Evolutionary conservation across 768 basidiomycete species (phyloP).

Genomic region (Phlebiopsis gigantea): DNA sequence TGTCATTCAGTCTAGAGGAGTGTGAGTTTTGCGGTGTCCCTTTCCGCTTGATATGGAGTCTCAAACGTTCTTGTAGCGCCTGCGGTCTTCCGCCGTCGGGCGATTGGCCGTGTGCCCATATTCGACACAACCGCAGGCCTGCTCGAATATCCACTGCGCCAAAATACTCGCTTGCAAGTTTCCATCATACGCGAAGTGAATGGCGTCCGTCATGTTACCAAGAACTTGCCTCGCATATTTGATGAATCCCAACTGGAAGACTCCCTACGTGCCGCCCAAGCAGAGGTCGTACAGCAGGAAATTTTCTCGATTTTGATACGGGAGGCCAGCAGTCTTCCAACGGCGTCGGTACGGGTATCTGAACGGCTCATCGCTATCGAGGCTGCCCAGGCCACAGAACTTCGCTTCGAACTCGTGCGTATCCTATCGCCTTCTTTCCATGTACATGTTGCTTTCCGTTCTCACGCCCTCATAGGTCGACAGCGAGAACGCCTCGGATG

Average conservation of each 20-base stretch:
- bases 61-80: conserved; percentile 44
- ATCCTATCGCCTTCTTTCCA: background rate
- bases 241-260: conserved; percentile 41
- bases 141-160: conserved; percentile 62
- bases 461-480: conserved; percentile 22
- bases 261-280: conserved; percentile 54
- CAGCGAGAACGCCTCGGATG: conserved; percentile 13
- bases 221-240: conserved; percentile 30
- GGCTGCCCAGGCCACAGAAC: conserved; percentile 62
- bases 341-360: conserved; percentile 71
- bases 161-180: conserved; percentile 57
- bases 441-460: background rate
- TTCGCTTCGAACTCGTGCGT: conserved; percentile 69
- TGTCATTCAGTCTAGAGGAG: conserved; percentile 79
- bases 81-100: conserved; percentile 55
- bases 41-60: background rate
- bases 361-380: conserved; percentile 75
- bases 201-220: conserved; percentile 30
- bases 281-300: conserved; percentile 75
- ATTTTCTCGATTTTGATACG: conserved; percentile 68
- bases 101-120: conserved; percentile 63
- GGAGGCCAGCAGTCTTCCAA: conserved; percentile 74
- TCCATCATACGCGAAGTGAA: conserved; percentile 37
- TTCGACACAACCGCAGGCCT: conserved; percentile 35
- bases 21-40: conserved; percentile 40